Conservation (phyloP, 108 stramenopile species). For the Parietichytrium sp. region DNA sequence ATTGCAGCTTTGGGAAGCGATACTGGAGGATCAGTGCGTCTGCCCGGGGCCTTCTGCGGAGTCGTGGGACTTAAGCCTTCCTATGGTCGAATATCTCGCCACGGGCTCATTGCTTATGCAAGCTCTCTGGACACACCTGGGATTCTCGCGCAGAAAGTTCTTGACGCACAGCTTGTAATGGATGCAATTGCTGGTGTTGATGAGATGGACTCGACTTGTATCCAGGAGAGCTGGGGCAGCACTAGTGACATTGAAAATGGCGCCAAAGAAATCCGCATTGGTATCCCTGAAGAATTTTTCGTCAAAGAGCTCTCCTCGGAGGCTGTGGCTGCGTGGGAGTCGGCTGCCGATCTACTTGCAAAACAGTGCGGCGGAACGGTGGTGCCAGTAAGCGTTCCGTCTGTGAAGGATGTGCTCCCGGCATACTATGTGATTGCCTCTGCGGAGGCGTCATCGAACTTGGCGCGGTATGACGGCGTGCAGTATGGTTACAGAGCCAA, state of each 20-base stretch:
- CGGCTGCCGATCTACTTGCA: not conserved
- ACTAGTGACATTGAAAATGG: constrained; percentile 51
- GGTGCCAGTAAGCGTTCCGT: constrained; percentile 35
- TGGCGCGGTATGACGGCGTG: constrained; percentile 91
- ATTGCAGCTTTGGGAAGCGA: constrained; percentile 87
- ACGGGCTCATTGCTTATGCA: constrained; percentile 91
- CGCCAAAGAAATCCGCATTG: constrained; percentile 64
- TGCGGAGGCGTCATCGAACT: constrained; percentile 93
- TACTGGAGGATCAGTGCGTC: constrained; percentile 91
- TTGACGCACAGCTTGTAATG: constrained; percentile 38
- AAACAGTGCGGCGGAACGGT: not conserved
- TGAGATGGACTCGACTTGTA: constrained; percentile 41
- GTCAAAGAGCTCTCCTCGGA: constrained; percentile 68
- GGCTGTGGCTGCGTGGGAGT: constrained; percentile 9
- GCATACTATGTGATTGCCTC: constrained; percentile 91
- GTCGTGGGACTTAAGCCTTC: constrained; percentile 92
- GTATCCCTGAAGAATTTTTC: constrained; percentile 75
- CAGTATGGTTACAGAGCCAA: constrained; percentile 68
- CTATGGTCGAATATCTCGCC: constrained; percentile 81
- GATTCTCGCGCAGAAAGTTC: constrained; percentile 65
- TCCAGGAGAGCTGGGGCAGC: too few relatives aligned
- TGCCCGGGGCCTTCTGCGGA: constrained; percentile 90
- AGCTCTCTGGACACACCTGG: constrained; percentile 89
- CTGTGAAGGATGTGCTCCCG: constrained; percentile 61
- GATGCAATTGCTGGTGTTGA: constrained; percentile 47